Percentiles rank a stretch among this genome's conserved stretches.
phyloP scores from a whole-genome alignment of 805 yeast species.

The Candida sphagnicola region DNA sequence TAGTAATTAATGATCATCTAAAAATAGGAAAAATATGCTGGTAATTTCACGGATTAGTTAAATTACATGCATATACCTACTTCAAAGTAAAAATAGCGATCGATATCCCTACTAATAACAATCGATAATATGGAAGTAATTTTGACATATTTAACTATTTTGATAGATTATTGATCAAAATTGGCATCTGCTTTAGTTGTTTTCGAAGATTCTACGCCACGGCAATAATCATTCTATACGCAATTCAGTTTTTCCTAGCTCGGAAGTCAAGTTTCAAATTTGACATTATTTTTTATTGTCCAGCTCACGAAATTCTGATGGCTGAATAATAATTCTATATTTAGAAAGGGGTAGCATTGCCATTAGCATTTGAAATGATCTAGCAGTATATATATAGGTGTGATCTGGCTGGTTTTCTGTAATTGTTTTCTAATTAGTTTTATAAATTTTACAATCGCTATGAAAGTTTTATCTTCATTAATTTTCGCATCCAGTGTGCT shows the following conservation, averaged over 20 bases:
- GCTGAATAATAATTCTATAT: neutral
- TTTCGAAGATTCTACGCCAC: no score
- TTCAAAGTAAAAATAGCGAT: no score
- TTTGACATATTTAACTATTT: no score
- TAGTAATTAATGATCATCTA: no score
- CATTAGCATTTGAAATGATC: neutral
- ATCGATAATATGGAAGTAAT: no score
- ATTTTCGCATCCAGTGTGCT: slow-evolving; percentile 44
- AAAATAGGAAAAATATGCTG: neutral
- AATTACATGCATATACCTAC: neutral
- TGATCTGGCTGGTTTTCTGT: neutral
- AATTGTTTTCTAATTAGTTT: neutral
- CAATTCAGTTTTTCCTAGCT: no score
- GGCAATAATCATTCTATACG: no score
- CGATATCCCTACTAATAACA: no score
- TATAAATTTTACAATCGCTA: neutral
- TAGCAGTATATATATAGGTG: no score
- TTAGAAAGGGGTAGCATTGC: neutral
- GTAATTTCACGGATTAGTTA: neutral
- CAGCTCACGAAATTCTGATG: neutral
- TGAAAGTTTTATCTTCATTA: slow-evolving; percentile 7
- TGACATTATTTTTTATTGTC: neutral
- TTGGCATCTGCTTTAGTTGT: no score
- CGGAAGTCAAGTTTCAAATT: neutral
- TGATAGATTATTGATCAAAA: no score